These are phyloP conservation scores for Dipteronia sinensis DNA, from an alignment of 345 rosid genomes.

Conservation along the genomic window DNA sequence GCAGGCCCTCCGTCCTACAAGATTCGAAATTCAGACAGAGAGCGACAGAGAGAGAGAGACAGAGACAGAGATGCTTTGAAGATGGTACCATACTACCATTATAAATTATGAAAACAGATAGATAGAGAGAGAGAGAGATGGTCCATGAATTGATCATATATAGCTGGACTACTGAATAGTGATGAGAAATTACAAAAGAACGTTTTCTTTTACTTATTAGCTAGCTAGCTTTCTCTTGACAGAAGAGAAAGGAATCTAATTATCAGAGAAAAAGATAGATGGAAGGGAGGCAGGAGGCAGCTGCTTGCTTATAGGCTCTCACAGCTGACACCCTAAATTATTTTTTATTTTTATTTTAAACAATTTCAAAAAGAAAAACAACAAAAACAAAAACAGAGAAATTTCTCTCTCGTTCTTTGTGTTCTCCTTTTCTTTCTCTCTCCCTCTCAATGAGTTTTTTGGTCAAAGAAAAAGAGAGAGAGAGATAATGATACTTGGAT, in stretches of 20 bases:
- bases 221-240: not conserved
- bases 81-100: not conserved
- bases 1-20: slow-evolving; percentile 39
- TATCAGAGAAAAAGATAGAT: slow-evolving; percentile 21
- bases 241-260: slow-evolving; percentile 34
- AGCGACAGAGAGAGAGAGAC: slow-evolving; percentile 16
- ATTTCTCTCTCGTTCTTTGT: slow-evolving; percentile 22
- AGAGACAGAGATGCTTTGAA: slow-evolving; percentile 20
- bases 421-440: not conserved
- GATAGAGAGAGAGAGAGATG: slow-evolving; percentile 13
- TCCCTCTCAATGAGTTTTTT: not conserved
- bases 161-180: slow-evolving; percentile 19
- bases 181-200: slow-evolving; percentile 28
- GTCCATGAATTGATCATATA: slow-evolving; percentile 18
- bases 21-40: slow-evolving; percentile 33
- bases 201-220: slow-evolving; percentile 19
- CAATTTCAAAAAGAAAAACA: not conserved
- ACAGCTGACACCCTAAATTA: not conserved
- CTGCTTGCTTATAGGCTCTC: not conserved
- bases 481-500: slow-evolving; percentile 6
- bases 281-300: not conserved
- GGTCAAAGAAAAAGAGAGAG: slow-evolving; percentile 19
- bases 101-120: not conserved
- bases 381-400: not conserved
- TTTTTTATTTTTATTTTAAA: too few species aligned